Evolutionary conservation across 495 filamentous ascomycete species (phyloP).

Genomic region (Trichocladium antarcticum): DNA sequence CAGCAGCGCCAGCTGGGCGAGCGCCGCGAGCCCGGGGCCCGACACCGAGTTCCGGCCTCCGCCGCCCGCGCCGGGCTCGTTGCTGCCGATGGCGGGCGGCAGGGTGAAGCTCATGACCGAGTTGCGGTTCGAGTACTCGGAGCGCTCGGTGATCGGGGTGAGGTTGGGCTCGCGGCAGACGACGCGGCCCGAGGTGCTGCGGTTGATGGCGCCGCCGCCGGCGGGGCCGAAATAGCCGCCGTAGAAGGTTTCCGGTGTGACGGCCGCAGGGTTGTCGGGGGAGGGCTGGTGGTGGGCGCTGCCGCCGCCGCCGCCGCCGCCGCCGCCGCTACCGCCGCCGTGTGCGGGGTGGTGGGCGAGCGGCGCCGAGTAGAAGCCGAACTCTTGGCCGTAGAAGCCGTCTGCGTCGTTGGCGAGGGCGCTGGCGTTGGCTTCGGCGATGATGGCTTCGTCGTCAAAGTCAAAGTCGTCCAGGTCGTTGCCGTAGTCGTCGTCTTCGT

Average conservation of each 20-base stretch:
- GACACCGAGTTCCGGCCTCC: slow-evolving; percentile 15
- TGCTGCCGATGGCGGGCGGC: slow-evolving; percentile 37
- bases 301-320: too few relatives aligned
- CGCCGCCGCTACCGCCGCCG: too few relatives aligned
- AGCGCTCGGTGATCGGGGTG: slow-evolving; percentile 92
- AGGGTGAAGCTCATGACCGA: slow-evolving; percentile 65
- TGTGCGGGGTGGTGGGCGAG: slow-evolving; percentile 26
- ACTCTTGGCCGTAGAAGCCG: slow-evolving; percentile 91
- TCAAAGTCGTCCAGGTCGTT: slow-evolving; percentile 45
- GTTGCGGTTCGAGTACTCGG: slow-evolving; percentile 91
- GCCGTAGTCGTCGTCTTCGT: slow-evolving; percentile 34
- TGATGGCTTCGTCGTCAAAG: slow-evolving; percentile 74
- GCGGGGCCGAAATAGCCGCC: slow-evolving; percentile 87
- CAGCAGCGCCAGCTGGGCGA: slow-evolving; percentile 64
- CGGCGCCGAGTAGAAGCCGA: slow-evolving; percentile 87
- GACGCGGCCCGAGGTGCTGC: slow-evolving; percentile 48
- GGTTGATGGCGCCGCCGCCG: slow-evolving; percentile 48
- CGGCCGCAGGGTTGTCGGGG: slow-evolving; percentile 13
- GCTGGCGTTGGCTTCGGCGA: slow-evolving; percentile 89
- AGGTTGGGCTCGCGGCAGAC: slow-evolving; percentile 77
- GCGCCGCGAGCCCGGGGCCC: slow-evolving; percentile 30
- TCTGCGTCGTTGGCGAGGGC: slow-evolving; percentile 85
- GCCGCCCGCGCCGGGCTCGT: slow-evolving; percentile 4
- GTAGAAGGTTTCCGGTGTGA: slow-evolving; percentile 33
- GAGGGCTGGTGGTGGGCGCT: slow-evolving; percentile 13